Evolutionary conservation across 176 grass and related monocot species (phyloP).

Genomic region (Ampelocalamus luodianensis): DNA sequence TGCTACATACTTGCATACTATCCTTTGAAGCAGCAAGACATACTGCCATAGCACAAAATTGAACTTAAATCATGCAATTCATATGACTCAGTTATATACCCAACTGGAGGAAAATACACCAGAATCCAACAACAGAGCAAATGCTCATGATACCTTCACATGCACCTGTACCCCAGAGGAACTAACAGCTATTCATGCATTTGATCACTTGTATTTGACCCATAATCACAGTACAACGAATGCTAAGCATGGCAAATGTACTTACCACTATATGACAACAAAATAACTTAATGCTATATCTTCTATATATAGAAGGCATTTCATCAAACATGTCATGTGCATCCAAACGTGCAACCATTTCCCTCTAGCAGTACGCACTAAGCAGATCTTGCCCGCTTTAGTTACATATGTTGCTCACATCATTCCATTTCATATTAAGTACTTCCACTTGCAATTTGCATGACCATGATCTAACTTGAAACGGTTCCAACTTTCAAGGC

Average conservation of each 20-base stretch:
- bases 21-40: slow-evolving; percentile 10
- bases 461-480: no score
- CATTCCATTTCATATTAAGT: no score
- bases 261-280: background rate
- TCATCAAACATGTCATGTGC: no score
- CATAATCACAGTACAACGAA: background rate
- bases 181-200: slow-evolving; percentile 37
- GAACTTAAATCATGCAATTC: slow-evolving; percentile 9
- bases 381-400: no score
- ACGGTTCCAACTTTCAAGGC: no score
- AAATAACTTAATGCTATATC: background rate
- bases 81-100: slow-evolving; percentile 6
- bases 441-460: no score
- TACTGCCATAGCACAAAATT: background rate
- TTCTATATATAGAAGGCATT: no score
- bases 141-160: slow-evolving; percentile 4
- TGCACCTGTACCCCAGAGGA: background rate
- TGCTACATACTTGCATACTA: slow-evolving; percentile 3
- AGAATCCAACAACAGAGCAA: slow-evolving; percentile 17
- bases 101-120: background rate
- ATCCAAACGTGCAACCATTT: no score
- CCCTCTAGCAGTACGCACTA: no score
- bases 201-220: background rate
- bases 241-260: slow-evolving; percentile 24
- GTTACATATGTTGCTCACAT: no score